phyloP scores from a whole-genome alignment of 768 basidiomycete genomes.

The Chalciporus sphaerocephalus region DNA sequence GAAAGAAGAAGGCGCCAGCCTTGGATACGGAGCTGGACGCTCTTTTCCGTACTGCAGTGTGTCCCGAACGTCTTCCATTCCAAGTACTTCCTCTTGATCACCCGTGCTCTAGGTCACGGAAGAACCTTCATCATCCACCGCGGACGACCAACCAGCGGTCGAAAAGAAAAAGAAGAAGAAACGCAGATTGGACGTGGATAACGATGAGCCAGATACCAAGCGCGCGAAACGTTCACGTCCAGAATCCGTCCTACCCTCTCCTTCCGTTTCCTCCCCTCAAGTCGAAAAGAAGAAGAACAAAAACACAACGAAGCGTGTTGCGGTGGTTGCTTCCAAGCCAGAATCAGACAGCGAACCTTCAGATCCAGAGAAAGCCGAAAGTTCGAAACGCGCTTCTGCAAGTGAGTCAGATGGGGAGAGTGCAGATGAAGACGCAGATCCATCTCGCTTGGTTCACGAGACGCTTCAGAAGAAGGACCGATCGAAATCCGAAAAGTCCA shows the following conservation, averaged over 20 bases:
- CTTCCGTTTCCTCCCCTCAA: slow-evolving; percentile 17
- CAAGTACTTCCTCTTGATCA: slow-evolving; percentile 16
- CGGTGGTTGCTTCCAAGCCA: not conserved
- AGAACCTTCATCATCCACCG: slow-evolving; percentile 1
- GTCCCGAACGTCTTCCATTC: slow-evolving; percentile 13
- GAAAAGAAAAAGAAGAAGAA: slow-evolving; percentile 15
- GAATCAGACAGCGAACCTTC: not conserved
- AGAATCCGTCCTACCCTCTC: slow-evolving; percentile 10
- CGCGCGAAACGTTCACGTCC: slow-evolving; percentile 11
- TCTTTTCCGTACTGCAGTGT: slow-evolving; percentile 54
- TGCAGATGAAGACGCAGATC: slow-evolving; percentile 33
- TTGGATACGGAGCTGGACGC: slow-evolving; percentile 62
- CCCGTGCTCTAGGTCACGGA: slow-evolving; percentile 4
- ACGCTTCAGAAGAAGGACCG: slow-evolving; percentile 36
- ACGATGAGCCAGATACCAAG: slow-evolving; percentile 16
- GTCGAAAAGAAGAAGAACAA: slow-evolving; percentile 19
- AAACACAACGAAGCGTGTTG: slow-evolving; percentile 8
- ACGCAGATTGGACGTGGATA: slow-evolving; percentile 10
- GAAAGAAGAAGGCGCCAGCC: slow-evolving; percentile 29
- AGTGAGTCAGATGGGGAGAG: slow-evolving; percentile 29
- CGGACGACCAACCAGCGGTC: slow-evolving; percentile 1
- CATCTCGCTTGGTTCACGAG: slow-evolving; percentile 58
- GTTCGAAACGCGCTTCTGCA: slow-evolving; percentile 3
- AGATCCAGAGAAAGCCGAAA: not conserved
- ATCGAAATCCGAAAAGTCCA: slow-evolving; percentile 29